phyloP scores from a whole-genome alignment of 1,284 basidiomycete species.

The Ustilago tritici region DNA sequence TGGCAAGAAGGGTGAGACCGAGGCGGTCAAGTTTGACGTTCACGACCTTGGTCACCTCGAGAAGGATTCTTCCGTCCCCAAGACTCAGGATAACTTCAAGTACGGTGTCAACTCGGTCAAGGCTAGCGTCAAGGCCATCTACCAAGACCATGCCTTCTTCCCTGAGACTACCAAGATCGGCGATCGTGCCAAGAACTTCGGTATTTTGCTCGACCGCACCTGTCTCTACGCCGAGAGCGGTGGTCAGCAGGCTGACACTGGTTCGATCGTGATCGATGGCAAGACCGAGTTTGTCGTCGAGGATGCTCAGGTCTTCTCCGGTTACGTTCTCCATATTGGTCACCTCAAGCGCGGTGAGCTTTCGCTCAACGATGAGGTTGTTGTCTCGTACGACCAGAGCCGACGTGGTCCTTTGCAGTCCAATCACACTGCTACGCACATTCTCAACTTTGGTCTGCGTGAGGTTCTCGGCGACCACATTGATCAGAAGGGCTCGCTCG shows the following conservation, averaged over 20 bases:
- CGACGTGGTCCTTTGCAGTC: constrained; percentile 94
- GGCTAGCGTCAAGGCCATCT: constrained; percentile 85
- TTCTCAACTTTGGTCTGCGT: constrained; percentile 92
- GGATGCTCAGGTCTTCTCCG: constrained; percentile 88
- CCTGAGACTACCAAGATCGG: constrained; percentile 63
- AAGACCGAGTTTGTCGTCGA: constrained; percentile 91
- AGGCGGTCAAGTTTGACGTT: constrained; percentile 89
- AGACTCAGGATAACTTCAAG: constrained; percentile 93
- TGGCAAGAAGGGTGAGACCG: constrained; percentile 75
- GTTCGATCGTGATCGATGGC: constrained; percentile 91
- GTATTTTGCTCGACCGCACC: constrained; percentile 90
- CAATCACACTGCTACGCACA: constrained; percentile 98
- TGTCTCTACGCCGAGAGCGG: constrained; percentile 98
- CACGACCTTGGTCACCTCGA: constrained; percentile 92
- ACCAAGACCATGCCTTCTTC: constrained; percentile 82
- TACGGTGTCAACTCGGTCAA: constrained; percentile 79
- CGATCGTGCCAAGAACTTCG: constrained; percentile 77
- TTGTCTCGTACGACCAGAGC: constrained; percentile 79
- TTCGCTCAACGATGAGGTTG: constrained; percentile 78
- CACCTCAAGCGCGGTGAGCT: constrained; percentile 82
- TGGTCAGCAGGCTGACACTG: constrained; percentile 96
- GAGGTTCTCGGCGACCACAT: constrained; percentile 96
- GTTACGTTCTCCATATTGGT: constrained; percentile 91
- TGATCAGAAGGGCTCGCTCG: constrained; percentile 97
- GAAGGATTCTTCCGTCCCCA: constrained; percentile 82